These are phyloP conservation scores for Leucosporidium yakuticum DNA, from an alignment of 768 basidiomycete species.

Conservation along the genomic window DNA sequence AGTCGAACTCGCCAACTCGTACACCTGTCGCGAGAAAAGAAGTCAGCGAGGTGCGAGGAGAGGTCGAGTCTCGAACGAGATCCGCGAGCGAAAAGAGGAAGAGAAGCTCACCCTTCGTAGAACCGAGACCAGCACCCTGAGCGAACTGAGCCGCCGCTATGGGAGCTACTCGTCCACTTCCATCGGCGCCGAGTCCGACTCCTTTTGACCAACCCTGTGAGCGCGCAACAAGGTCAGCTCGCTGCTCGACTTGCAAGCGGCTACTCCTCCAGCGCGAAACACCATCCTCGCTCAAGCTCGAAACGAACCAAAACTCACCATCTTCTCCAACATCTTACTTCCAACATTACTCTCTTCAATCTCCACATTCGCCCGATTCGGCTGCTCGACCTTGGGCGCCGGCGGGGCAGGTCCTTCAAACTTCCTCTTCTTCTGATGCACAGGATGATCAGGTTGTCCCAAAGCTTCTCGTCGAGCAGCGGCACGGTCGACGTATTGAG, in stretches of 20 bases:
- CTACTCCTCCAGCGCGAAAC: too few relatives aligned
- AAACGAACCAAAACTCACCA: slow-evolving; percentile 50
- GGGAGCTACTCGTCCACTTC: slow-evolving; percentile 81
- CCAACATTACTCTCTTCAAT: slow-evolving; percentile 82
- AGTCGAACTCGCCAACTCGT: slow-evolving; percentile 17
- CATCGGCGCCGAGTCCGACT: slow-evolving; percentile 71
- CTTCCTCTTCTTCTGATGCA: slow-evolving; percentile 52
- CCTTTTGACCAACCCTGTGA: slow-evolving; percentile 83
- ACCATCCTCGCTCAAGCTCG: background rate
- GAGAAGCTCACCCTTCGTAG: slow-evolving; percentile 22
- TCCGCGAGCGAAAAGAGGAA: background rate
- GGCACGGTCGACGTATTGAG: slow-evolving; percentile 92
- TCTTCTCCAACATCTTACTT: slow-evolving; percentile 88
- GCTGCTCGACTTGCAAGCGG: too few relatives aligned
- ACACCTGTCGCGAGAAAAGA: slow-evolving; percentile 3
- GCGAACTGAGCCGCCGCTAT: slow-evolving; percentile 73
- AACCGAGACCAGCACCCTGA: slow-evolving; percentile 78
- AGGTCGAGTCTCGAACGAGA: background rate
- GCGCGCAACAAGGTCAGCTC: too few relatives aligned
- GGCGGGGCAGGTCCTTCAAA: slow-evolving; percentile 55
- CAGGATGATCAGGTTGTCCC: slow-evolving; percentile 81
- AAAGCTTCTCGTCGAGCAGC: slow-evolving; percentile 83
- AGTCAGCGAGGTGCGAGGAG: background rate
- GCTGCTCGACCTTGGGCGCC: slow-evolving; percentile 57
- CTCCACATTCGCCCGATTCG: slow-evolving; percentile 56